Conservation (phyloP, 2,329 filamentous ascomycete genomes). For the Thielaviopsis populi region DNA sequence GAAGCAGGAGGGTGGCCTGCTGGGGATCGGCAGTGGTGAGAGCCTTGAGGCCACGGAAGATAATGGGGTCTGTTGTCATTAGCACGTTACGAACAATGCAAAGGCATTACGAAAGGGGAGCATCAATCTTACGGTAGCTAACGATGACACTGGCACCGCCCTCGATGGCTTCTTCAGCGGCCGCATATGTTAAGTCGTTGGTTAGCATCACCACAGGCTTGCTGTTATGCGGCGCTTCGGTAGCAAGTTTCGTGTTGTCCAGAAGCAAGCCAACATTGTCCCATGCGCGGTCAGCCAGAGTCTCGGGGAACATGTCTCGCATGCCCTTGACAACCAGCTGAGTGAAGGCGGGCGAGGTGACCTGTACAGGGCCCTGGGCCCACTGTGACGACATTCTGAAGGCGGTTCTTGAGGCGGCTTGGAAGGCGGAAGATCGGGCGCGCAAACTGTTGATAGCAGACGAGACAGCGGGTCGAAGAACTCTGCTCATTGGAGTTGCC, state of each 20-base stretch:
- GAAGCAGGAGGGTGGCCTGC: slow-evolving; percentile 66
- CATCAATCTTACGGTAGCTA: slow-evolving; percentile 54
- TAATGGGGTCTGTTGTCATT: slow-evolving; percentile 62
- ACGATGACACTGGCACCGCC: slow-evolving; percentile 65
- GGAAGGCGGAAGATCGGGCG: not conserved
- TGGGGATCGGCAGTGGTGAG: slow-evolving; percentile 74
- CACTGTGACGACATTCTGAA: slow-evolving; percentile 8
- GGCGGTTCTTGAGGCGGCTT: not conserved
- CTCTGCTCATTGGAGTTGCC: not conserved
- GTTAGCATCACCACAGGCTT: slow-evolving; percentile 42
- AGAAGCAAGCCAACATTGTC: slow-evolving; percentile 87
- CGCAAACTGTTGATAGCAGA: not conserved
- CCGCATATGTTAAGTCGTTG: slow-evolving; percentile 77
- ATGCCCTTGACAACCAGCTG: slow-evolving; percentile 60
- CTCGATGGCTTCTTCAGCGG: slow-evolving; percentile 77
- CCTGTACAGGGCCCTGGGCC: slow-evolving; percentile 4
- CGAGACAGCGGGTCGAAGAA: not conserved
- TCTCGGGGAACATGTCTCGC: slow-evolving; percentile 75
- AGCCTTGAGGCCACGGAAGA: slow-evolving; percentile 84
- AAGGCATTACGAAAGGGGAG: not conserved
- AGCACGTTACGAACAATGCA: not conserved
- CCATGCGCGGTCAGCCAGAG: slow-evolving; percentile 76
- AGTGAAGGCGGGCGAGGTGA: slow-evolving; percentile 27
- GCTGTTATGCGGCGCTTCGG: slow-evolving; percentile 21
- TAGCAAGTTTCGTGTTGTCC: slow-evolving; percentile 26